Percentiles rank a stretch among this genome's conserved stretches.
Conservation (phyloP, 176 grass and related monocot genomes). For the Rhynchospora pubera region DNA sequence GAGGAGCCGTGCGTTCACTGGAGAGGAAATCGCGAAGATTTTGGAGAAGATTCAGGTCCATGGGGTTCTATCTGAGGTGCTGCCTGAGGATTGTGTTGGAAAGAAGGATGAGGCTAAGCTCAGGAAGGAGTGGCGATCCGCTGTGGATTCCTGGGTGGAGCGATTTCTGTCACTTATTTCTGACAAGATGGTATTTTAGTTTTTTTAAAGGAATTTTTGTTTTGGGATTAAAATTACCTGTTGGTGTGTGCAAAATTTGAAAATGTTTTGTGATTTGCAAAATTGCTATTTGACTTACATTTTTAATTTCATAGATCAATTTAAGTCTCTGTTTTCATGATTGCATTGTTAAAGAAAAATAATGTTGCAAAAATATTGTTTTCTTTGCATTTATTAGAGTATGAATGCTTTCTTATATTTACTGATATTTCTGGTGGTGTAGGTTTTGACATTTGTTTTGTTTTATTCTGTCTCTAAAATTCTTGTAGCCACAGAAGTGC, state of each 20-base stretch:
- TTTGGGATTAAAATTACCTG: no score
- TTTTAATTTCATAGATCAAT: no score
- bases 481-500: constrained; percentile 35
- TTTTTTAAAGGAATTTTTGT: background rate
- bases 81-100: constrained; percentile 1
- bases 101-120: constrained; percentile 12
- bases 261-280: no score
- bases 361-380: background rate
- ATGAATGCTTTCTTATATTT: no score
- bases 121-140: constrained; percentile 24
- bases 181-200: constrained; percentile 31
- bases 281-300: no score
- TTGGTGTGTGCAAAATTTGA: no score
- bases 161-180: constrained; percentile 23
- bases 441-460: background rate
- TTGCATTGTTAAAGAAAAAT: no score
- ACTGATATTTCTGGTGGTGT: no score
- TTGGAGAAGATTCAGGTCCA: constrained; percentile 29
- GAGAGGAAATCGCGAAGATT: constrained; percentile 1
- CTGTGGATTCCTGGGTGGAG: constrained; percentile 42
- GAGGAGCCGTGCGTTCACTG: background rate
- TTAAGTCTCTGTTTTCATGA: no score
- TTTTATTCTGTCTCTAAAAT: background rate
- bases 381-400: background rate
- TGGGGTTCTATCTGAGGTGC: constrained; percentile 27